Evolutionary conservation across 2,329 filamentous ascomycete genomes (phyloP).

Genomic region (Huntiella savannae): DNA sequence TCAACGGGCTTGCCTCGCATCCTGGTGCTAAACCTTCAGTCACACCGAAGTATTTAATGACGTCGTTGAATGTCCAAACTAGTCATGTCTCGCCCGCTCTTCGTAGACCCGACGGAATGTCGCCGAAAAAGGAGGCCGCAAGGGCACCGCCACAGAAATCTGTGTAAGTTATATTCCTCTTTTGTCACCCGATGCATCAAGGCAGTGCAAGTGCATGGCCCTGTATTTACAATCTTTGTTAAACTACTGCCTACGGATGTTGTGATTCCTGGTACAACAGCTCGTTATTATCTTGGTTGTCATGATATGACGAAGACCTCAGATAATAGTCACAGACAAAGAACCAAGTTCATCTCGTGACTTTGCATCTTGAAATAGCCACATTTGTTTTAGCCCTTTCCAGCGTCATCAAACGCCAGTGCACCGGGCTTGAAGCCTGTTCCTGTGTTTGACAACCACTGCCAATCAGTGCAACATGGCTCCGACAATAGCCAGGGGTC

Average conservation of each 20-base stretch:
- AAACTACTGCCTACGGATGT: not conserved
- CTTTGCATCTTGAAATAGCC: too few species aligned
- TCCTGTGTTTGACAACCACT: too few species aligned
- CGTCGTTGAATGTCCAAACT: not conserved
- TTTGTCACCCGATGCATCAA: not conserved
- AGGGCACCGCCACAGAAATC: not conserved
- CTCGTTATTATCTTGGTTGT: not conserved
- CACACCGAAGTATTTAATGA: not conserved
- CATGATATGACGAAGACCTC: not conserved
- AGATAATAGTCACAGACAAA: not conserved
- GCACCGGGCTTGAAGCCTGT: too few species aligned
- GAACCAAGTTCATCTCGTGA: not conserved
- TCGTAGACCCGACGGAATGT: not conserved
- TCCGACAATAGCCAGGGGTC: not conserved
- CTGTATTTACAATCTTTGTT: not conserved
- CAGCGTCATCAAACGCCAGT: too few species aligned
- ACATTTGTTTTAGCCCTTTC: too few species aligned
- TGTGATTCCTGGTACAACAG: not conserved
- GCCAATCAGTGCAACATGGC: too few species aligned
- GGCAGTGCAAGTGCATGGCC: not conserved
- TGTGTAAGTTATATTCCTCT: not conserved
- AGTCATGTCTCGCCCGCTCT: not conserved
- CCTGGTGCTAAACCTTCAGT: not conserved
- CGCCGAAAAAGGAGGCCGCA: not conserved
- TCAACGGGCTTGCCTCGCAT: slow-evolving; percentile 9